phyloP scores from a whole-genome alignment of 2,329 filamentous ascomycete genomes.

The Fusarium nodosum region DNA sequence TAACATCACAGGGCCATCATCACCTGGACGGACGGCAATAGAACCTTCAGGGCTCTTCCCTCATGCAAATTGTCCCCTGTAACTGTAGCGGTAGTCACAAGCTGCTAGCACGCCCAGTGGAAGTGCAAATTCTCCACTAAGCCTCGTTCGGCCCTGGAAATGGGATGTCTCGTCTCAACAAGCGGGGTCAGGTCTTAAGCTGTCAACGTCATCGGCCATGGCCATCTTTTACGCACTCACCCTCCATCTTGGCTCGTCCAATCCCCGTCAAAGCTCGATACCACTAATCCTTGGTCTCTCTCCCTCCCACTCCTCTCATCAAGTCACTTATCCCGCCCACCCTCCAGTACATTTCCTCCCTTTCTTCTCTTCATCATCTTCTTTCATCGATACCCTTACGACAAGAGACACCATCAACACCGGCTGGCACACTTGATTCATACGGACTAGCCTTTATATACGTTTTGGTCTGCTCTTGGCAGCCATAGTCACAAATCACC shows the following conservation, averaged over 20 bases:
- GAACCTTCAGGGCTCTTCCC: conserved; percentile 17
- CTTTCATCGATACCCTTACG: conserved; percentile 24
- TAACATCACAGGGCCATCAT: conserved; percentile 42
- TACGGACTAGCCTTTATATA: conserved; percentile 28
- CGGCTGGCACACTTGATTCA: conserved; percentile 8
- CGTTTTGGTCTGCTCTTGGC: conserved; percentile 24
- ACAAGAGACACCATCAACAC: conserved; percentile 11
- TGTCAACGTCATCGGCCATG: conserved; percentile 50
- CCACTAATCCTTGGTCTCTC: conserved; percentile 5
- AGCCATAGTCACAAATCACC: conserved; percentile 22
- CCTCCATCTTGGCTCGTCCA: conserved; percentile 40
- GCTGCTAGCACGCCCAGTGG: conserved; percentile 24
- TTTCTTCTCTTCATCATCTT: conserved; percentile 21
- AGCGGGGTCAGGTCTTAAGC: conserved; percentile 41
- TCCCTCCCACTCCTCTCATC: conserved; percentile 29
- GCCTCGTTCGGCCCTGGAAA: conserved; percentile 40
- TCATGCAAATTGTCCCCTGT: conserved; percentile 35
- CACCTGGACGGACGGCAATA: conserved; percentile 33
- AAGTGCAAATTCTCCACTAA: conserved; percentile 12
- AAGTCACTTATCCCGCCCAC: conserved; percentile 45
- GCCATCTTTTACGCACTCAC: conserved; percentile 37
- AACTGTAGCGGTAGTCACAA: conserved; percentile 42
- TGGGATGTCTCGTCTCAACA: conserved; percentile 18
- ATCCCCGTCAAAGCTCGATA: conserved; percentile 10
- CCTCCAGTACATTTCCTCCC: conserved; percentile 36